A percentile compares a stretch with the other conserved stretches of the same genome.
Conservation (phyloP, 345 rosid genomes). For the Acer saccharum region DNA sequence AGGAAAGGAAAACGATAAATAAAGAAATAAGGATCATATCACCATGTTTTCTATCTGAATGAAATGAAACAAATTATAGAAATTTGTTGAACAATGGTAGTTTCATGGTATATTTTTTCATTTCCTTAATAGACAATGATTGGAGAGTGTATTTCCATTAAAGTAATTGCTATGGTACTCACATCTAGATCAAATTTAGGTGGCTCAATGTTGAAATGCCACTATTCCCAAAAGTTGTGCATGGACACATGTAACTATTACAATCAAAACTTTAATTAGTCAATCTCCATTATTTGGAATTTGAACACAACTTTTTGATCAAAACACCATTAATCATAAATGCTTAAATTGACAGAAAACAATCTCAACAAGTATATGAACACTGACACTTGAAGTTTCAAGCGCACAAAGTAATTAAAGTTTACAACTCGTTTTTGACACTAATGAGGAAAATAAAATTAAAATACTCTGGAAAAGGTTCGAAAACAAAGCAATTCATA, state of each 20-base stretch:
- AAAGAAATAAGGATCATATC: background rate
- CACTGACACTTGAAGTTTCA: background rate
- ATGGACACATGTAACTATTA: background rate
- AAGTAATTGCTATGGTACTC: background rate
- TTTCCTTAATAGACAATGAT: background rate
- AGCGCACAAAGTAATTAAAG: background rate
- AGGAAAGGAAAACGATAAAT: background rate
- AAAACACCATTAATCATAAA: background rate
- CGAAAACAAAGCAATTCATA: background rate
- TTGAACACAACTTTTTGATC: background rate
- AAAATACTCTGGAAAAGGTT: background rate
- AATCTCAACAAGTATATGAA: background rate
- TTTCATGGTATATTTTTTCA: background rate
- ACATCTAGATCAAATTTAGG: background rate
- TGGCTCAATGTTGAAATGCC: background rate
- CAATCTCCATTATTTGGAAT: background rate
- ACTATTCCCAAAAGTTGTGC: background rate
- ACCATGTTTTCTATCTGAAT: too few species aligned
- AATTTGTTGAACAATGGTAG: background rate
- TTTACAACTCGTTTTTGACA: background rate
- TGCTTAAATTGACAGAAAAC: background rate
- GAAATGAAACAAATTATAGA: background rate
- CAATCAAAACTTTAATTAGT: background rate
- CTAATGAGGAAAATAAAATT: background rate
- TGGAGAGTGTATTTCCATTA: background rate